Evolutionary conservation across 345 rosid genomes (phyloP).

Genomic region (Rhodamnia rubescens): DNA sequence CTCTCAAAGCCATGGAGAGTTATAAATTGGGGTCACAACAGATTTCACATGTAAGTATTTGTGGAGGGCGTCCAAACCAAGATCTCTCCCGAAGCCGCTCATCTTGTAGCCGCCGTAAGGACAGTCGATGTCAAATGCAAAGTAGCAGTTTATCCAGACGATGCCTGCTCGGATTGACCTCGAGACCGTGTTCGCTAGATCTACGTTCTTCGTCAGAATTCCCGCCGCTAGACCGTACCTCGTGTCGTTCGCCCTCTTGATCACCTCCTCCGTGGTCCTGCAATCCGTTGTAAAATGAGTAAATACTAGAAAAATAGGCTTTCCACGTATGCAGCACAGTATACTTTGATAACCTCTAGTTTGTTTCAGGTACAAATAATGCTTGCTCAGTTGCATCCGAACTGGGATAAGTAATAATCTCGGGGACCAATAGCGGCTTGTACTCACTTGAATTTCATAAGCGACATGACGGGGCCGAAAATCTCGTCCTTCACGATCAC

Average conservation of each 20-base stretch:
- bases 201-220: constrained; percentile 43
- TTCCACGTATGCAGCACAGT: neutral
- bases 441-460: constrained; percentile 68
- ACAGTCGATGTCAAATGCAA: constrained; percentile 41
- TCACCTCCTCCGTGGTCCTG: constrained; percentile 64
- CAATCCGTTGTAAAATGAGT: neutral
- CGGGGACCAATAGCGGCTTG: neutral
- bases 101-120: constrained; percentile 61
- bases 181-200: constrained; percentile 51
- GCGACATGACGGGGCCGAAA: constrained; percentile 66
- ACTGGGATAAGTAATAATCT: neutral
- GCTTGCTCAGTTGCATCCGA: neutral
- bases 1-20: constrained; percentile 37
- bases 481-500: constrained; percentile 60
- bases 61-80: constrained; percentile 46
- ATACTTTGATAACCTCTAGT: neutral
- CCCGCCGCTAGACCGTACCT: constrained; percentile 78
- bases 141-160: constrained; percentile 66
- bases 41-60: constrained; percentile 54
- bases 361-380: neutral
- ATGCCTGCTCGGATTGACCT: constrained; percentile 55
- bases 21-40: constrained; percentile 50
- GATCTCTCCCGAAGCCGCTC: constrained; percentile 63
- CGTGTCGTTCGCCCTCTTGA: constrained; percentile 47
- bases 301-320: no score